phyloP scores from a whole-genome alignment of 768 basidiomycete genomes.

The Sporobolomyces roseus region DNA sequence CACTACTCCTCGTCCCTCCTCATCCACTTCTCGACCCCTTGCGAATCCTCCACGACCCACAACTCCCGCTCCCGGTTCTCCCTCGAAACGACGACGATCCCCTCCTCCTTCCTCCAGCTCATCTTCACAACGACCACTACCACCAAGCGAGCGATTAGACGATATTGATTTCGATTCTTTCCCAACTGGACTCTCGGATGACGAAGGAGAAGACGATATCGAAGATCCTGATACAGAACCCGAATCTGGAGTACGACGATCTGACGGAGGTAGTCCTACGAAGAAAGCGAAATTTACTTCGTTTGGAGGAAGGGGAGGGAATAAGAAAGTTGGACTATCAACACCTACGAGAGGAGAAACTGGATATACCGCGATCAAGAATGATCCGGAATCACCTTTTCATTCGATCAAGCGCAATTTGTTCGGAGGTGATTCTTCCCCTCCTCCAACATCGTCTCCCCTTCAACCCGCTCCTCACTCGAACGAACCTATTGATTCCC shows the following conservation, averaged over 20 bases:
- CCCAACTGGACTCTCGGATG: not conserved
- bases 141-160: constrained; percentile 8
- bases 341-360: not conserved
- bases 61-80: not conserved
- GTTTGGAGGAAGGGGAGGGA: too few species aligned
- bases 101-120: not conserved
- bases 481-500: not conserved
- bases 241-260: not conserved
- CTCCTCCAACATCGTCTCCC: not conserved
- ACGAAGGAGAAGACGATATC: constrained; percentile 20
- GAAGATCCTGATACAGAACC: constrained; percentile 14
- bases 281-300: not conserved
- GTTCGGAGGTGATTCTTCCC: constrained; percentile 4
- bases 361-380: constrained; percentile 14
- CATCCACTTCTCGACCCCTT: not conserved
- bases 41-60: not conserved
- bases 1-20: not conserved
- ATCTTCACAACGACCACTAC: not conserved
- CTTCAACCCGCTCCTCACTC: not conserved
- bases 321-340: too few species aligned
- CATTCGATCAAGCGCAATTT: constrained; percentile 20
- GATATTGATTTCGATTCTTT: constrained; percentile 24
- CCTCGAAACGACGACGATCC: constrained; percentile 3
- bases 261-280: not conserved
- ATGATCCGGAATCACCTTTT: constrained; percentile 29